phyloP scores from a whole-genome alignment of 148 eudicot genomes.

The Camellia sinensis region DNA sequence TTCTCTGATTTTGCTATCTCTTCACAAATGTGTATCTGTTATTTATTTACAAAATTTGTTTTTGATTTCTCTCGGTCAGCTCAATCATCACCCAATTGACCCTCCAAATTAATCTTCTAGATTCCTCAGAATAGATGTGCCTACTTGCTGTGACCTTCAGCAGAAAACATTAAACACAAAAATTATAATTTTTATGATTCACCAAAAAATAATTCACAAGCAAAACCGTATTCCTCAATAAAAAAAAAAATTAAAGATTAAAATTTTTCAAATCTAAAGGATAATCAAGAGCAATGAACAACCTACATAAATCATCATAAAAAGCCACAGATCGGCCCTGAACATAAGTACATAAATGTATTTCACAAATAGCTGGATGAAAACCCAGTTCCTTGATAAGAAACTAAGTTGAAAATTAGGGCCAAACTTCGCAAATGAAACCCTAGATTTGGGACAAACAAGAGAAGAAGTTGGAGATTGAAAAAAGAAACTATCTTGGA shows the following conservation, averaged over 20 bases:
- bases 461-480: background rate
- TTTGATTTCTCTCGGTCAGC: too few species aligned
- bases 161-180: slow-evolving; percentile 20
- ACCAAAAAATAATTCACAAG: slow-evolving; percentile 29
- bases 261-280: slow-evolving; percentile 1
- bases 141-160: slow-evolving; percentile 69
- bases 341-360: too few species aligned
- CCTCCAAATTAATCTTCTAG: background rate
- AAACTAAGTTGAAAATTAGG: background rate
- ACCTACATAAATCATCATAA: background rate
- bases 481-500: slow-evolving; percentile 31
- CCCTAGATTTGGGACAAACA: slow-evolving; percentile 3
- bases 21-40: too few species aligned
- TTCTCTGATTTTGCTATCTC: too few species aligned
- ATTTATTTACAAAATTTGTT: too few species aligned
- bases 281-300: background rate
- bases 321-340: slow-evolving; percentile 6
- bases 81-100: too few species aligned
- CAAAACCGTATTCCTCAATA: background rate
- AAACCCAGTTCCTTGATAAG: too few species aligned
- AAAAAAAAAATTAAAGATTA: slow-evolving; percentile 11
- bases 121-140: slow-evolving; percentile 48
- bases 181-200: slow-evolving; percentile 18
- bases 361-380: background rate
- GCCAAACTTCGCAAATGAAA: background rate